A percentile compares a stretch with the other conserved stretches of the same genome.
phyloP scores from a whole-genome alignment of 2,329 filamentous ascomycete species.

The Penicillium olsonii region DNA sequence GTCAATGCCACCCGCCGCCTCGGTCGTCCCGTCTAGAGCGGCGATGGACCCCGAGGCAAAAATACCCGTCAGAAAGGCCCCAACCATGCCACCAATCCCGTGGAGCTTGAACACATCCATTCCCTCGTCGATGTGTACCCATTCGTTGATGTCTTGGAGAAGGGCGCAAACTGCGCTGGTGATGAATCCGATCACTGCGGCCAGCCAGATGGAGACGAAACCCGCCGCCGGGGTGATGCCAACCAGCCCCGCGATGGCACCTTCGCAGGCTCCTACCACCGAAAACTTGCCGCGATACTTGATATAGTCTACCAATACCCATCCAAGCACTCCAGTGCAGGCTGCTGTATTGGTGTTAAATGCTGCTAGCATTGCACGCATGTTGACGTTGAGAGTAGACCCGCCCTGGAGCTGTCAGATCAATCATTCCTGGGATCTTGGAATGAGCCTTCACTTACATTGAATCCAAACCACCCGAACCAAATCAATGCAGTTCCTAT shows the following conservation, averaged over 20 bases:
- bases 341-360: conserved; percentile 63
- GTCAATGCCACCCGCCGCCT: conserved; percentile 53
- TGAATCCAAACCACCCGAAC: conserved; percentile 60
- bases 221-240: conserved; percentile 61
- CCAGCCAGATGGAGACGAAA: conserved; percentile 56
- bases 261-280: conserved; percentile 59
- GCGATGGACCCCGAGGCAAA: conserved; percentile 51
- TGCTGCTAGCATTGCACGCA: conserved; percentile 57
- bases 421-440: neutral
- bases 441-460: conserved; percentile 36
- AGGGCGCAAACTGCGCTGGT: conserved; percentile 54
- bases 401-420: conserved; percentile 43
- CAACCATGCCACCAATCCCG: conserved; percentile 59
- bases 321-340: conserved; percentile 56
- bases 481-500: conserved; percentile 61
- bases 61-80: conserved; percentile 60
- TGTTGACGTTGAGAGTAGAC: conserved; percentile 53
- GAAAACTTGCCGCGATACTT: conserved; percentile 55
- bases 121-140: conserved; percentile 58
- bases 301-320: conserved; percentile 56
- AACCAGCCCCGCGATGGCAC: conserved; percentile 61
- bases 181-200: conserved; percentile 58
- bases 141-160: conserved; percentile 55
- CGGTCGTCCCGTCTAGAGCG: conserved; percentile 52
- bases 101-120: conserved; percentile 64